phyloP scores from a whole-genome alignment of 805 yeast species.

The Candida manassasensis region DNA sequence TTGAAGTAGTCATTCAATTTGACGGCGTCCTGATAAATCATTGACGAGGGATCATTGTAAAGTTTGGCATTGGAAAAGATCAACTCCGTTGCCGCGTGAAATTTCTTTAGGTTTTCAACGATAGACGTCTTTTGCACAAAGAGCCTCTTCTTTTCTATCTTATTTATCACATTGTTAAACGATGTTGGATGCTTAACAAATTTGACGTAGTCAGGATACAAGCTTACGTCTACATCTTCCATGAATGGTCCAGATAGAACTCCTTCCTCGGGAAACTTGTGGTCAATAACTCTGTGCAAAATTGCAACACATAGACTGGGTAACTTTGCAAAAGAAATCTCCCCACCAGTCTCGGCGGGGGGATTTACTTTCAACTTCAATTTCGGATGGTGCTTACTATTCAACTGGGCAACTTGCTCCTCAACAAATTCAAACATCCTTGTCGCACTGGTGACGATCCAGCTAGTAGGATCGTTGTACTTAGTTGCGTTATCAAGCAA shows the following conservation, averaged over 20 bases:
- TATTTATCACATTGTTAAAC: slow-evolving; percentile 51
- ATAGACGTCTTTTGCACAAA: slow-evolving; percentile 18
- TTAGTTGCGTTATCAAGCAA: slow-evolving; percentile 35
- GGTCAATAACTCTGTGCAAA: slow-evolving; percentile 38
- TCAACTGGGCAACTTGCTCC: slow-evolving; percentile 39
- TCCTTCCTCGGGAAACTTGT: slow-evolving; percentile 46
- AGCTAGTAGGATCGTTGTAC: slow-evolving; percentile 39
- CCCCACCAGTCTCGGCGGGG: slow-evolving; percentile 8
- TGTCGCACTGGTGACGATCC: slow-evolving; percentile 63
- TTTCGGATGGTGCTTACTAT: slow-evolving; percentile 7
- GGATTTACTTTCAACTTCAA: slow-evolving; percentile 11
- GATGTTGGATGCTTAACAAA: slow-evolving; percentile 73
- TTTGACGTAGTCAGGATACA: slow-evolving; percentile 77
- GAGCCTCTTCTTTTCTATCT: slow-evolving; percentile 47
- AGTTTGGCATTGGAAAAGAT: slow-evolving; percentile 76
- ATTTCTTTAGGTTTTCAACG: slow-evolving; percentile 50
- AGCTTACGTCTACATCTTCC: slow-evolving; percentile 64
- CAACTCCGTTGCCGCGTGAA: slow-evolving; percentile 52
- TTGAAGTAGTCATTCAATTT: slow-evolving; percentile 52
- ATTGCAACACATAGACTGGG: slow-evolving; percentile 19
- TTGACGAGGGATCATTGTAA: slow-evolving; percentile 71
- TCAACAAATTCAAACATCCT: slow-evolving; percentile 53
- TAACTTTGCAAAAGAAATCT: slow-evolving; percentile 16
- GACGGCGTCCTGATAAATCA: slow-evolving; percentile 67
- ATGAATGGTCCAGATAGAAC: slow-evolving; percentile 65